Conservation (phyloP, 2,329 filamentous ascomycete species). For the Alternaria sp. region DNA sequence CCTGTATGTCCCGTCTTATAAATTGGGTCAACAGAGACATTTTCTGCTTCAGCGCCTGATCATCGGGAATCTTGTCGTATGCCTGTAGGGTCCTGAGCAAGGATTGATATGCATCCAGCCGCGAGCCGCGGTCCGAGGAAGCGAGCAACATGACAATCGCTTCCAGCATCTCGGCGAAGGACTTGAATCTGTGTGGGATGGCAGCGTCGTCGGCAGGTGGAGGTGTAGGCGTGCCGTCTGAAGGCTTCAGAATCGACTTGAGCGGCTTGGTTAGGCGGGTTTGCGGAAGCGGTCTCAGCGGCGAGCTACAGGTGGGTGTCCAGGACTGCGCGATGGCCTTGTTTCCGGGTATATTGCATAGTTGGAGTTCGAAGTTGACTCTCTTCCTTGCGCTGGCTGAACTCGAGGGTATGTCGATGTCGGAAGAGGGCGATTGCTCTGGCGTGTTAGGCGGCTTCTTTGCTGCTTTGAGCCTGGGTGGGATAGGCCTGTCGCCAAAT, state of each 20-base stretch:
- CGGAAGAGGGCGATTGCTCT: constrained; percentile 56
- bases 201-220: constrained; percentile 50
- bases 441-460: constrained; percentile 48
- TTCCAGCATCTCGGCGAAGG: constrained; percentile 81
- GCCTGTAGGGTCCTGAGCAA: constrained; percentile 78
- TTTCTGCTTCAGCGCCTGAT: constrained; percentile 65
- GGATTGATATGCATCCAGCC: constrained; percentile 85
- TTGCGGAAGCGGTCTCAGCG: constrained; percentile 58
- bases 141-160: constrained; percentile 84
- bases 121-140: constrained; percentile 73
- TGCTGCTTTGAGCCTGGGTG: constrained; percentile 32
- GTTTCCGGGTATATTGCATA: constrained; percentile 64
- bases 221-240: constrained; percentile 52
- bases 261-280: constrained; percentile 63
- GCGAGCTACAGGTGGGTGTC: constrained; percentile 52
- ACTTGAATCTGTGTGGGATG: constrained; percentile 61
- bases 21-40: constrained; percentile 81
- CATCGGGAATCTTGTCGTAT: constrained; percentile 77
- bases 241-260: constrained; percentile 85
- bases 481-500: constrained; percentile 47
- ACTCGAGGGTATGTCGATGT: constrained; percentile 48
- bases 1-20: constrained; percentile 80
- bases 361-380: constrained; percentile 71
- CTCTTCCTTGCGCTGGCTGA: constrained; percentile 49
- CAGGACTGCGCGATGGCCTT: constrained; percentile 34